Evolutionary conservation across 2,329 filamentous ascomycete species (phyloP), one percentile per base, ranked within the genome.

Genomic region (Colletotrichum sp.): DNA sequence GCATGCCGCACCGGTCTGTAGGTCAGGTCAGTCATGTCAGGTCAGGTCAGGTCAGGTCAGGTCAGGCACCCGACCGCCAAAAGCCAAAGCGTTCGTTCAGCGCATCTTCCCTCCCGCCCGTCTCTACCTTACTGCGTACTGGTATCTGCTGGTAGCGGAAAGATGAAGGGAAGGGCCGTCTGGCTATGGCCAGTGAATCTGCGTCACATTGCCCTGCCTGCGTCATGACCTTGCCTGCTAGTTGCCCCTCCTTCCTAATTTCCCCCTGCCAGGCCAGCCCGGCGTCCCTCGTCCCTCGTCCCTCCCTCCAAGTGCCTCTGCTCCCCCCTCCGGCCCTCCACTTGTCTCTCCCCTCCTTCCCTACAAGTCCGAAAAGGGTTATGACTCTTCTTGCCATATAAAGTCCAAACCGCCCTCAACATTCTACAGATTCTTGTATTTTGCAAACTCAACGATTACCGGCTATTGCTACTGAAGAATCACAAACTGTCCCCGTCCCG

Each of bases 241-340:
- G 70, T 64, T 76, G 76, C 76, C 76, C 76, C 76, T 76, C 76
- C 73, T 76, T 76, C 76, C 68, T 69, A 77, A 77, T 76, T 73
- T 73, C 76, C 76, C 67, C 76, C 65, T 66, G 67, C 72, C 67
- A 77, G 75, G 72, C 56, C 43, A 38, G 55, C 61, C 30, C 48
- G 48, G 62, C 13, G 64, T 68, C 38, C 64, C 67, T 66, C 13
- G 64, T 68, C 38, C 64, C 67, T 66, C 66, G 71, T 79, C 78
- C 79, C 78, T 78, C 77, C 78, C 78, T 66, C 79, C 77, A 76
- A 76, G 43, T 60, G 34, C 58, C 58, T 28, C 71, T 78, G 77
- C 79, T 77, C 78, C 77, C 79, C 68, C 79, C 77, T 76, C 77
- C 56, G 52, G 34, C 58, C 58, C 34, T 69, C 70, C 52, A 60